A percentile compares a stretch with the other conserved stretches of the same genome.
Conservation (phyloP, 768 basidiomycete species). For the Amanita thiersii region DNA sequence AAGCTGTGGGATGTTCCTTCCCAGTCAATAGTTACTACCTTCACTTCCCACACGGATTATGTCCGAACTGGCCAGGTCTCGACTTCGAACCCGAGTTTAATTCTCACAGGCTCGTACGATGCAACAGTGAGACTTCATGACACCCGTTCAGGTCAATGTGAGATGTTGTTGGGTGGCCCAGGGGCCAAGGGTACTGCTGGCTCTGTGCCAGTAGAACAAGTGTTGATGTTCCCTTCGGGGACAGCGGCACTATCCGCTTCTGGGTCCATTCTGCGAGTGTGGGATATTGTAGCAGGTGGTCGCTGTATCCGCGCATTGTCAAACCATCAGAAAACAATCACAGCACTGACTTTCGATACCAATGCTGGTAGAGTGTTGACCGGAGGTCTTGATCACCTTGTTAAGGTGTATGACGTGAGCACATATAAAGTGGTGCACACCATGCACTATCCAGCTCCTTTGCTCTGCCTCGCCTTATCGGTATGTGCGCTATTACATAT, state of each 20-base stretch:
- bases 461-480: slow-evolving; percentile 86
- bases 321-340: slow-evolving; percentile 98
- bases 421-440: slow-evolving; percentile 95
- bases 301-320: slow-evolving; percentile 86
- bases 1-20: slow-evolving; percentile 95
- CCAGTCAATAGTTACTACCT: slow-evolving; percentile 69
- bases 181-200: slow-evolving; percentile 20
- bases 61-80: slow-evolving; percentile 90
- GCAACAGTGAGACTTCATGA: slow-evolving; percentile 86
- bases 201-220: slow-evolving; percentile 78
- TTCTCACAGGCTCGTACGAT: slow-evolving; percentile 95
- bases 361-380: slow-evolving; percentile 74
- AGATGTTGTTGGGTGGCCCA: slow-evolving; percentile 68
- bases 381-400: slow-evolving; percentile 93
- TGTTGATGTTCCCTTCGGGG: slow-evolving; percentile 86
- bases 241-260: slow-evolving; percentile 80
- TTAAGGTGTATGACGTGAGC: slow-evolving; percentile 95
- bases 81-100: slow-evolving; percentile 69
- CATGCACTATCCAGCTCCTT: slow-evolving; percentile 93
- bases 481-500: slow-evolving; percentile 37
- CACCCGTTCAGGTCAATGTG: slow-evolving; percentile 71
- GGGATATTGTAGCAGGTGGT: slow-evolving; percentile 91
- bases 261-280: slow-evolving; percentile 88
- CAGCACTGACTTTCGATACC: slow-evolving; percentile 75
- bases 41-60: slow-evolving; percentile 88